Evolutionary conservation across 768 basidiomycete species (phyloP), one percentile per base, ranked within the genome.

Genomic region (Rubroboletus pulcherrimus): DNA sequence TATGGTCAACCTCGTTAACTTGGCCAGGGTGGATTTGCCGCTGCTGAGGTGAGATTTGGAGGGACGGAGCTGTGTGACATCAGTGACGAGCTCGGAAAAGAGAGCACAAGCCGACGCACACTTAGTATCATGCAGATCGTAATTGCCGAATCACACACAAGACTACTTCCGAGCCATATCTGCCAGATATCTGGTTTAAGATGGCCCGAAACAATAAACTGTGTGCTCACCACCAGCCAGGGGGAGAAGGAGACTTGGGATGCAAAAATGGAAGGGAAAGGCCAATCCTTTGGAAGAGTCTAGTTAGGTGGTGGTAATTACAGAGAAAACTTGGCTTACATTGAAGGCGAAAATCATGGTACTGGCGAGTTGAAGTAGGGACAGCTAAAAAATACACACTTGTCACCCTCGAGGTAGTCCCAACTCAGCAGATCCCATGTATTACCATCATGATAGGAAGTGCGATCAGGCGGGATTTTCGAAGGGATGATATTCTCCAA

Each of bases 321-420:
- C 12, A 2, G 1, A n/a, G 1, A 6, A 29, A 26, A 21, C 4
- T n/a, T 17, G 21, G 38, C 52, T 31, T 8, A 58, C 63, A 0
- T 1, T n/a, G 0, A 34, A 1, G 6, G 9, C 47, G 24, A 60
- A n/a, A 19, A 37, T 42, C 43, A 21, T 57, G n/a, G 66, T 19
- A 17, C 65, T 63, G 11, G 26, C 17, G 1, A 66, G 46, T 50
- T 66, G 66, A n/a, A 66, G 37, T 9, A 69, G 46, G 14, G 65
- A 67, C 19, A 67, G 17, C 67, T 67, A 9, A 15, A 43, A 19
- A 38, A 17, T 10, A 5, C 14, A 19, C 7, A 15, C 8, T 54
- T 9, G 53, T 30, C 15, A 17, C 10, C n/a, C 19, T 29, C 5
- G 0, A 38, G 11, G 2, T 57, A 6, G 2, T 3, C 11, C 9